Evolutionary conservation across 176 grass and related monocot species (phyloP).

Genomic region (Poa annua): DNA sequence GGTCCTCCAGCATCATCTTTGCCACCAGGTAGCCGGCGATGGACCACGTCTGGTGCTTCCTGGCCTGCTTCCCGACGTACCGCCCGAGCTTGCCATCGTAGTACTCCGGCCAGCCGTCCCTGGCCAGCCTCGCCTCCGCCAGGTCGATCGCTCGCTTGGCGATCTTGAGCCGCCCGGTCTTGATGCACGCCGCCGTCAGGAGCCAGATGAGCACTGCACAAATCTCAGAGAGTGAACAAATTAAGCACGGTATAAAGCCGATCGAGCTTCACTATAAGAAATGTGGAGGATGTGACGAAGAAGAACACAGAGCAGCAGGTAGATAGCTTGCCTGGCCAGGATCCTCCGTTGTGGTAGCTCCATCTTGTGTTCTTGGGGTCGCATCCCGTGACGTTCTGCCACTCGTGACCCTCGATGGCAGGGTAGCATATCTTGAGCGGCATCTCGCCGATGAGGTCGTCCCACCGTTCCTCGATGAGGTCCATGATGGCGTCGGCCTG

Average conservation of each 20-base stretch:
- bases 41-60: constrained; percentile 97
- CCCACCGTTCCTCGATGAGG: constrained; percentile 87
- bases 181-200: constrained; percentile 89
- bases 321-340: constrained; percentile 74
- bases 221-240: not conserved
- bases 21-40: constrained; percentile 85
- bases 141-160: constrained; percentile 72
- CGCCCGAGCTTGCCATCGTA: constrained; percentile 86
- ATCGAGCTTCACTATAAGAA: not conserved
- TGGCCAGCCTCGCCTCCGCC: constrained; percentile 66
- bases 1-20: constrained; percentile 98
- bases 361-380: constrained; percentile 95
- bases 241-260: not conserved
- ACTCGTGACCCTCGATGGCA: constrained; percentile 76
- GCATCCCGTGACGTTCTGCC: constrained; percentile 80
- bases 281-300: not conserved
- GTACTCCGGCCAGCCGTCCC: constrained; percentile 93
- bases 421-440: constrained; percentile 94
- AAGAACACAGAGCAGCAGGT: not conserved
- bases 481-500: constrained; percentile 91
- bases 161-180: constrained; percentile 84
- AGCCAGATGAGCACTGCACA: constrained; percentile 82
- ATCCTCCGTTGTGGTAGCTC: constrained; percentile 97
- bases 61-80: constrained; percentile 86
- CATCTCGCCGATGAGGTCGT: constrained; percentile 87